A percentile compares a stretch with the other conserved stretches of the same genome.
Conservation (phyloP, 306 rosid species). For the Quercus berberidifolia region DNA sequence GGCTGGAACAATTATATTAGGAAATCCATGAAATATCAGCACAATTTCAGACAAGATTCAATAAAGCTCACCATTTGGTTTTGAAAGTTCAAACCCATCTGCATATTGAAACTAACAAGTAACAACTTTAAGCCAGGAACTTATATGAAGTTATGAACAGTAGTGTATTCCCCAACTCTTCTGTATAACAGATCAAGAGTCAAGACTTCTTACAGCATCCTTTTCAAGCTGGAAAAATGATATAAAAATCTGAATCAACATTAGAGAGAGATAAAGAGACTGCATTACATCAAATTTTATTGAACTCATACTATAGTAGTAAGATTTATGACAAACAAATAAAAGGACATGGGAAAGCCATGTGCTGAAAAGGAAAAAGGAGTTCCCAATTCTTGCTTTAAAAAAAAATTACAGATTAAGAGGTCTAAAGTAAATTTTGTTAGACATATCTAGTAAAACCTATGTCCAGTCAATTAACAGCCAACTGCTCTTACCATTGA, state of each 20-base stretch:
- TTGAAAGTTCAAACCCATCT: not conserved
- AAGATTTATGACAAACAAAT: too few species aligned
- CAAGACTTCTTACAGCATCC: conserved; percentile 80
- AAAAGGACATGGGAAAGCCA: not conserved
- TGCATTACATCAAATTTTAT: not conserved
- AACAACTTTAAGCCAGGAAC: not conserved
- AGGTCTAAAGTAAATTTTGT: not conserved
- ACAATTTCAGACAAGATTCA: too few species aligned
- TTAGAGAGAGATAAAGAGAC: conserved; percentile 2
- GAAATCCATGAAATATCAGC: too few species aligned
- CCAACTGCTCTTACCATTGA: too few species aligned
- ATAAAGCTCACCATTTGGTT: too few species aligned
- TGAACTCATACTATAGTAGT: not conserved
- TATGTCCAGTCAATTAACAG: too few species aligned
- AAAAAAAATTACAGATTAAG: not conserved
- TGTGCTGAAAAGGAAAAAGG: not conserved
- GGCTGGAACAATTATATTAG: too few species aligned
- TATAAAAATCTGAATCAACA: conserved; percentile 15
- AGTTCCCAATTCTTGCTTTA: not conserved
- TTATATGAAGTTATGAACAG: not conserved
- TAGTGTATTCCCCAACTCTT: conserved; percentile 73
- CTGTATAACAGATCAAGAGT: conserved; percentile 62
- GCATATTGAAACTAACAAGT: not conserved
- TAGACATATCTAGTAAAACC: not conserved
- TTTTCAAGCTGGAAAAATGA: conserved; percentile 68